These are phyloP conservation scores for Acacia pycnantha DNA, from an alignment of 331 rosid genomes.

Conservation along the genomic window DNA sequence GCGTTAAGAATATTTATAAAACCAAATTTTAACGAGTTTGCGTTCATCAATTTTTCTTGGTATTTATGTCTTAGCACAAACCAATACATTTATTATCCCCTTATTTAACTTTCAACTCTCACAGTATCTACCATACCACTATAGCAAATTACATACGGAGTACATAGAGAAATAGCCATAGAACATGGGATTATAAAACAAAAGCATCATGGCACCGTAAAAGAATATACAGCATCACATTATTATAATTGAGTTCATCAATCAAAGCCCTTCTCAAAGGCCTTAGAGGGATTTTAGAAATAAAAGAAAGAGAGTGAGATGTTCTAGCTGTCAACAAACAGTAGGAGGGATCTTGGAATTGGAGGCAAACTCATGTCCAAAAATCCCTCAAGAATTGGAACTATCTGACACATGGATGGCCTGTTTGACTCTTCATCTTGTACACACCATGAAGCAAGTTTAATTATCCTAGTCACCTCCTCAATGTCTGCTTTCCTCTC, in stretches of 20 bases:
- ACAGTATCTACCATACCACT: not conserved
- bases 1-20: no score
- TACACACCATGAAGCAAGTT: conserved; percentile 81
- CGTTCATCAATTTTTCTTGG: not conserved
- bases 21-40: not conserved
- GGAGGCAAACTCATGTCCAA: conserved; percentile 57
- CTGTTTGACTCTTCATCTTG: conserved; percentile 78
- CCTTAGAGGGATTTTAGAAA: not conserved
- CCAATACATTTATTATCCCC: not conserved
- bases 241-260: no score
- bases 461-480: conserved; percentile 51
- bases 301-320: not conserved
- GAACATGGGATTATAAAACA: not conserved
- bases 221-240: no score
- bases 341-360: conserved; percentile 61
- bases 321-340: conserved; percentile 47
- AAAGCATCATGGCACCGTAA: no score
- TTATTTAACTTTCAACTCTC: no score
- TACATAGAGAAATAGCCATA: not conserved
- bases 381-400: conserved; percentile 76
- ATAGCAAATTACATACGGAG: no score
- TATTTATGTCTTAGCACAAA: not conserved
- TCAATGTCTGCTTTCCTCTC: conserved; percentile 51
- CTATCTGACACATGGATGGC: conserved; percentile 83
- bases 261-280: not conserved